phyloP scores from a whole-genome alignment of 1,284 basidiomycete species.

The Phellinidium pouzarii region DNA sequence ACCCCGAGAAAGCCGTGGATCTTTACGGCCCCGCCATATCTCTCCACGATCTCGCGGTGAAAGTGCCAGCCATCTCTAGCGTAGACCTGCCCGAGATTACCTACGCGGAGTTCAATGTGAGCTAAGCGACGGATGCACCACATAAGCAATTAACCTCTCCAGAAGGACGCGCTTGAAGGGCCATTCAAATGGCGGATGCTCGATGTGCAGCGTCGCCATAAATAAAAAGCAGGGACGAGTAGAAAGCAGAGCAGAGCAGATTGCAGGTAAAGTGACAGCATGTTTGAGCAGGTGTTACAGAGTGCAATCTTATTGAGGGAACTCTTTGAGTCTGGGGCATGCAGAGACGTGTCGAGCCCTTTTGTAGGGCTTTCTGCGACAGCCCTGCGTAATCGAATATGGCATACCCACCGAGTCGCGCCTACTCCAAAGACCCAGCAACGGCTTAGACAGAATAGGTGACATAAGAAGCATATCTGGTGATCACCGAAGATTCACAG shows the following conservation, averaged over 20 bases:
- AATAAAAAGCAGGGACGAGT: slow-evolving; percentile 8
- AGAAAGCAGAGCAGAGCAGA: slow-evolving; percentile 5
- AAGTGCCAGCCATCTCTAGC: slow-evolving; percentile 18
- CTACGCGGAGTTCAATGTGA: slow-evolving; percentile 1
- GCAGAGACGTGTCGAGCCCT: slow-evolving; percentile 3
- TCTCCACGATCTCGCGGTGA: slow-evolving; percentile 16
- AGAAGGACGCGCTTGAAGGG: slow-evolving; percentile 14
- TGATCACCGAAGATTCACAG: background rate
- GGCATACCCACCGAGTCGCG: background rate
- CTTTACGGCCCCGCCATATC: slow-evolving; percentile 18
- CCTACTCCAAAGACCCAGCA: background rate
- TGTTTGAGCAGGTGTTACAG: background rate
- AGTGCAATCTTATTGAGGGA: background rate
- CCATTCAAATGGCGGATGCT: slow-evolving; percentile 15
- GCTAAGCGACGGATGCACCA: background rate
- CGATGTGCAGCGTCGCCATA: slow-evolving; percentile 14
- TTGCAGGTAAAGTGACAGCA: slow-evolving; percentile 11
- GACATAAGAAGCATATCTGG: background rate
- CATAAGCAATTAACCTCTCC: slow-evolving; percentile 8
- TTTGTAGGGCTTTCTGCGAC: slow-evolving; percentile 2
- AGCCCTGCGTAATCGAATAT: background rate
- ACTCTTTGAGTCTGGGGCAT: background rate
- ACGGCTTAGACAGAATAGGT: background rate
- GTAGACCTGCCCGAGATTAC: slow-evolving; percentile 18
- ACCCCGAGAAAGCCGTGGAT: slow-evolving; percentile 19